Conservation (phyloP, 495 filamentous ascomycete species). For the Xylaria sp. region DNA sequence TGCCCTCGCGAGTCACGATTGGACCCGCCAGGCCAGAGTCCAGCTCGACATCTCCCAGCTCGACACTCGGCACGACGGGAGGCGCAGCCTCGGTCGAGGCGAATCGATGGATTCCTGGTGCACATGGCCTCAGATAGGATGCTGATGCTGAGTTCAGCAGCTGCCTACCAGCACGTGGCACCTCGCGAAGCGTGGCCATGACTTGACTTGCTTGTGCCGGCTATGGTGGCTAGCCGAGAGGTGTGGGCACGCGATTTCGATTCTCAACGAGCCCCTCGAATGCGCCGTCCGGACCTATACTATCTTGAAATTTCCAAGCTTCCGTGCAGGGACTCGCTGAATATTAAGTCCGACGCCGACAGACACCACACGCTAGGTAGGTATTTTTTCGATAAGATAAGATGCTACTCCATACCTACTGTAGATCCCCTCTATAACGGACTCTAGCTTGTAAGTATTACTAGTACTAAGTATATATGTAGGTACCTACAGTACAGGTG, state of each 20-base stretch:
- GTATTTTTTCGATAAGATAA: slow-evolving; percentile 7
- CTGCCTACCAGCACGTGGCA: slow-evolving; percentile 35
- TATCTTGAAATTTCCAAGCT: slow-evolving; percentile 27
- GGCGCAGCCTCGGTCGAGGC: slow-evolving; percentile 45
- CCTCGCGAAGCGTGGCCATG: slow-evolving; percentile 41
- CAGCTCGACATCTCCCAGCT: slow-evolving; percentile 51
- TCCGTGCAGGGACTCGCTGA: slow-evolving; percentile 13
- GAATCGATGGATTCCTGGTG: slow-evolving; percentile 41
- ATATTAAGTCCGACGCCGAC: slow-evolving; percentile 30
- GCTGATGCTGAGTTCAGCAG: slow-evolving; percentile 30
- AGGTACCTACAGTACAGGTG: neutral
- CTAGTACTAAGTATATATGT: too few relatives aligned
- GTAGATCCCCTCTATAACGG: too few relatives aligned
- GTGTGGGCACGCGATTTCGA: slow-evolving; percentile 23
- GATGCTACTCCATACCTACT: too few relatives aligned
- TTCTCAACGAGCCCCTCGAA: slow-evolving; percentile 8
- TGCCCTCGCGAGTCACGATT: slow-evolving; percentile 42
- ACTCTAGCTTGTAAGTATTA: too few relatives aligned
- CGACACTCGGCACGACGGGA: slow-evolving; percentile 41
- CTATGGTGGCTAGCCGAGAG: slow-evolving; percentile 11
- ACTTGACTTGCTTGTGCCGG: slow-evolving; percentile 24
- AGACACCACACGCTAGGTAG: neutral
- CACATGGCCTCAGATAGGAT: slow-evolving; percentile 34
- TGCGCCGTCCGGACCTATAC: neutral
- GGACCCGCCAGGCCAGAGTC: slow-evolving; percentile 44